phyloP scores from a whole-genome alignment of 2,329 filamentous ascomycete genomes.

The Sarocladiaceae sp. region DNA sequence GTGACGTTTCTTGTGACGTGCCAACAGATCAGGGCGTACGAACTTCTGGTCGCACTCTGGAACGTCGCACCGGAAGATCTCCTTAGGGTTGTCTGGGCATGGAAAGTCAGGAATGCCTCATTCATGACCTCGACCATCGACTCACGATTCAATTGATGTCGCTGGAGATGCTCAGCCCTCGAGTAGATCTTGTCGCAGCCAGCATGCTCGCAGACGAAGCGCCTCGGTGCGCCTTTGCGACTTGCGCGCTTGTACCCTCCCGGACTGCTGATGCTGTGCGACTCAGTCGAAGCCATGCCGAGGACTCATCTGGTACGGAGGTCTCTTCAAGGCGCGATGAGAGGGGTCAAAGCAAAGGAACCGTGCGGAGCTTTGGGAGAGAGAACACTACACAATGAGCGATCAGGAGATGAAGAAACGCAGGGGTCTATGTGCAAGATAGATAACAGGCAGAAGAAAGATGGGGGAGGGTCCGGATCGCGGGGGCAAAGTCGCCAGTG shows the following conservation, averaged over 20 bases:
- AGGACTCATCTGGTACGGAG: constrained; percentile 3
- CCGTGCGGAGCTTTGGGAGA: no score
- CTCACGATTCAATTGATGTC: constrained; percentile 78
- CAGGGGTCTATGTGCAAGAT: constrained; percentile 2
- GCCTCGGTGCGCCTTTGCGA: constrained; percentile 41
- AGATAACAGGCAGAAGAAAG: constrained; percentile 5
- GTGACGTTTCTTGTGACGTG: constrained; percentile 61
- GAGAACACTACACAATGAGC: no score
- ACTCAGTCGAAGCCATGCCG: constrained; percentile 17
- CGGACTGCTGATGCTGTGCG: constrained; percentile 12
- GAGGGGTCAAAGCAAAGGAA: no score
- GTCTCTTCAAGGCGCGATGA: no score
- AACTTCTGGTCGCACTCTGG: constrained; percentile 70
- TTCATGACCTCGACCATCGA: constrained; percentile 12
- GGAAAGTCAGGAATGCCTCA: constrained; percentile 8
- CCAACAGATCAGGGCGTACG: constrained; percentile 70
- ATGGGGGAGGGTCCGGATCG: constrained; percentile 7
- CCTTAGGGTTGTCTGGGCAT: constrained; percentile 64
- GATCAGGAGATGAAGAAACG: no score
- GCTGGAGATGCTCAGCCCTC: constrained; percentile 71
- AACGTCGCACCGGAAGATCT: constrained; percentile 72
- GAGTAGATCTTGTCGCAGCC: constrained; percentile 77
- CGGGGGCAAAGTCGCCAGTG: background rate
- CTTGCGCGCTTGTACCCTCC: constrained; percentile 43
- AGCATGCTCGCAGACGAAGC: constrained; percentile 59